These are phyloP conservation scores for Hypomontagnella submonticulosa DNA, from an alignment of 495 filamentous ascomycete genomes.

Conservation along the genomic window DNA sequence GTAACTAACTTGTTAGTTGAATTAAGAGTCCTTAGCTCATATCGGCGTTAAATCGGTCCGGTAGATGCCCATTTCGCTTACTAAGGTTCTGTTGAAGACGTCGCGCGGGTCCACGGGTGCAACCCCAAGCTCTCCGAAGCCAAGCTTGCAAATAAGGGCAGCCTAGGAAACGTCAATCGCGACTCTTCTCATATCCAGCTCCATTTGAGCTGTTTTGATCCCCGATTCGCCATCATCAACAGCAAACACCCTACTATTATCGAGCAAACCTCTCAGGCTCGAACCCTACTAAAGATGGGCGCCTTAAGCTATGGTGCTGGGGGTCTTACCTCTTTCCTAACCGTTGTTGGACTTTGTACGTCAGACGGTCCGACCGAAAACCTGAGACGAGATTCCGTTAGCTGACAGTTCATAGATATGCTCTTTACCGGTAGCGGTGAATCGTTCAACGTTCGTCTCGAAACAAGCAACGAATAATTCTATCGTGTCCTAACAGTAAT, in stretches of 20 bases:
- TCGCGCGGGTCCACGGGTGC: constrained; percentile 5
- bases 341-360: constrained; percentile 90
- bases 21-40: neutral
- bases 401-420: constrained; percentile 77
- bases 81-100: too few relatives aligned
- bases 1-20: constrained; percentile 13
- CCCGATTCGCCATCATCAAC: constrained; percentile 10
- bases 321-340: constrained; percentile 74
- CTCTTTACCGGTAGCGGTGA: constrained; percentile 97
- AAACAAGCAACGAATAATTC: constrained; percentile 12
- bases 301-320: constrained; percentile 71
- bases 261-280: constrained; percentile 12
- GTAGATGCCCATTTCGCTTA: neutral
- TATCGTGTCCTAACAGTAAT: constrained; percentile 44
- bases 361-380: constrained; percentile 13
- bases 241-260: constrained; percentile 20
- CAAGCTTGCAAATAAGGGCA: constrained; percentile 40
- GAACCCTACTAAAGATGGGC: constrained; percentile 60
- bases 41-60: constrained; percentile 30
- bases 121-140: constrained; percentile 33
- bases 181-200: constrained; percentile 37
- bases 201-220: constrained; percentile 37
- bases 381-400: constrained; percentile 32
- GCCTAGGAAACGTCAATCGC: constrained; percentile 44
- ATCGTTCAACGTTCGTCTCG: constrained; percentile 84